phyloP scores from a whole-genome alignment of 441 rosid genomes.

The Gossypium laxum region DNA sequence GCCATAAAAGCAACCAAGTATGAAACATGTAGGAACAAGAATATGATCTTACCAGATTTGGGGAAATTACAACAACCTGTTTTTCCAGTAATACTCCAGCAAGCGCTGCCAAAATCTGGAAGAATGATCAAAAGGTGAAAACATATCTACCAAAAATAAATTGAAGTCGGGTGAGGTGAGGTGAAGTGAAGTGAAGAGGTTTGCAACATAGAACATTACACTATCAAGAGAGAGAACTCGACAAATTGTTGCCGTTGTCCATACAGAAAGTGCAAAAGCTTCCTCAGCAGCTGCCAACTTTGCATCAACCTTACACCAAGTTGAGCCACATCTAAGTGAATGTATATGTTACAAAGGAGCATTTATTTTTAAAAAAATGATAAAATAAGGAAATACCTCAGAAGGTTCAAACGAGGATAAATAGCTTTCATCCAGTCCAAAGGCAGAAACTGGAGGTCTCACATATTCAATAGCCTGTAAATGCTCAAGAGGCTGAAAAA shows the following conservation, averaged over 20 bases:
- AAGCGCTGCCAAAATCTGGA: conserved; percentile 66
- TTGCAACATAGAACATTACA: conserved; percentile 37
- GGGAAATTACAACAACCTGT: conserved; percentile 66
- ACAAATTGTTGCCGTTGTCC: conserved; percentile 93
- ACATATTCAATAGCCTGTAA: conserved; percentile 67
- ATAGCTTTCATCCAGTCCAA: conserved; percentile 42
- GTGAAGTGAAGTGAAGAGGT: conserved; percentile 2
- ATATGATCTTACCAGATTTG: conserved; percentile 62
- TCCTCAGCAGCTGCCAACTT: conserved; percentile 84
- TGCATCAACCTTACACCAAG: conserved; percentile 46
- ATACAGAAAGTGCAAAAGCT: conserved; percentile 73
- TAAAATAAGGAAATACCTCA: conserved; percentile 39
- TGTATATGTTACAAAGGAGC: conserved; percentile 7
- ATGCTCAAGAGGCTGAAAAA: conserved; percentile 85
- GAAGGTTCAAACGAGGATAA: conserved; percentile 40
- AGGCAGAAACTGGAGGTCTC: conserved; percentile 52
- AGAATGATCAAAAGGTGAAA: conserved; percentile 20
- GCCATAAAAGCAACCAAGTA: conserved; percentile 2
- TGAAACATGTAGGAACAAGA: background rate
- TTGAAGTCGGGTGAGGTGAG: background rate
- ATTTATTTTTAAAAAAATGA: background rate
- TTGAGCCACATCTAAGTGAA: conserved; percentile 20
- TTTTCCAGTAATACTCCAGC: conserved; percentile 80
- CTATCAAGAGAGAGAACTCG: conserved; percentile 85
- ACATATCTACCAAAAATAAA: conserved; percentile 9